Evolutionary conservation across 306 rosid genomes (phyloP).

Genomic region (Sindora glabra): DNA sequence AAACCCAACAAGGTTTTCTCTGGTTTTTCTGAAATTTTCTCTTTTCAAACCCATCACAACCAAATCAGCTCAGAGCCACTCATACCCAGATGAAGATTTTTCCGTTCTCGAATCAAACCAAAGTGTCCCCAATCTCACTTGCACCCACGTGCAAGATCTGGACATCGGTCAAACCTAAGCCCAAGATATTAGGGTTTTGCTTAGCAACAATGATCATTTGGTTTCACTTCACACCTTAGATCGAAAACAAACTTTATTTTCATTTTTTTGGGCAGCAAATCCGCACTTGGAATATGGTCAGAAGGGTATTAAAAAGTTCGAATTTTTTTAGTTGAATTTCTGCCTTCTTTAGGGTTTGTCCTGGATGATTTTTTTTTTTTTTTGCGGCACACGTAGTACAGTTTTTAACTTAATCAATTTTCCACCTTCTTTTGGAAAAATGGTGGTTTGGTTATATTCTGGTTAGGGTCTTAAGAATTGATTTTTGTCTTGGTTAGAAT

Average conservation of each 20-base stretch:
- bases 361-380: too few species aligned
- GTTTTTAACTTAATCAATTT: constrained; percentile 31
- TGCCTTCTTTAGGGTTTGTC: constrained; percentile 23
- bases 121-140: constrained; percentile 30
- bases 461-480: constrained; percentile 58
- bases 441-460: constrained; percentile 23
- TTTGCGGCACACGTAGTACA: too few species aligned
- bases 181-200: constrained; percentile 48
- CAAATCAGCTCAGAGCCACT: constrained; percentile 21
- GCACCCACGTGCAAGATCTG: constrained; percentile 34
- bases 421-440: constrained; percentile 21
- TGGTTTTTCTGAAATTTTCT: constrained; percentile 24
- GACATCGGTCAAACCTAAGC: constrained; percentile 27
- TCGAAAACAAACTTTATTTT: not conserved
- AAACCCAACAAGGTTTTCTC: constrained; percentile 16
- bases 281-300: constrained; percentile 1
- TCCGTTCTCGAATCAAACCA: not conserved
- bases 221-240: constrained; percentile 16
- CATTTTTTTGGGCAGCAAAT: not conserved
- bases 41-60: constrained; percentile 30
- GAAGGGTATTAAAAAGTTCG: constrained; percentile 13
- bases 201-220: constrained; percentile 11
- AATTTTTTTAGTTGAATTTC: constrained; percentile 25
- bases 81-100: constrained; percentile 33
- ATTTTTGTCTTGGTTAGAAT: constrained; percentile 25